Base-by-base conservation (phyloP, 176 grass and related monocot genomes). In the Cymbopogon citratus region DNA sequence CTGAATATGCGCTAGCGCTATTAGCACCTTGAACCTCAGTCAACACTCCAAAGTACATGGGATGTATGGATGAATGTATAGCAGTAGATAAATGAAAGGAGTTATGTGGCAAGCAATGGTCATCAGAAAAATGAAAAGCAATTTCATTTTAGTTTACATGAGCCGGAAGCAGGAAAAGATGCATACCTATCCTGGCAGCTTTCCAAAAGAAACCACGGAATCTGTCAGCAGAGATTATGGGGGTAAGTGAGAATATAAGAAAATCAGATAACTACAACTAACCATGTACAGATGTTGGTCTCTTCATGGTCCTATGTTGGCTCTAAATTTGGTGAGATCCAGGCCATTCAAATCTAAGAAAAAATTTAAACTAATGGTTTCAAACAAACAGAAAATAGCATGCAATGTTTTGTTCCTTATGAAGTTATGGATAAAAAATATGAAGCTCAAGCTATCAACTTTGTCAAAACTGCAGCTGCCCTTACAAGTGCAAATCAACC, bases 121-220 rank as follows among this genome's bases (percentile, higher is more conserved):
- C 33, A 67, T 67, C 31, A 21, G 15, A 44, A 78, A 62, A 43
- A 63, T 43, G 14, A 45, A 61, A 78, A 78, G 38, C 19, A 78
- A 0, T 25, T 51, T 49, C 44, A n/a, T 13, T 46, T 46, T 46
- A 46, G 24, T 26, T 26, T 45, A 46, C 23, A 24, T 71, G 41
- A 46, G 12, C 41, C 13, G 26, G 69, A 6, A 51, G 43, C 21
- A 41, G 36, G 48, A 34, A 16, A 64, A 48, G 23, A 80, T 76
- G 18, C 33, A 26, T 85, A 91, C 89, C 85, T 82, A 91, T 91
- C 81, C 89, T 88, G 11, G 89, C 89, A 38, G 89, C 89, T 81
- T 91, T 91, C 89, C 89, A 91, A 41, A 91, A 91, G 82, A 88
- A 91, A 66, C 89, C 89, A 51, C 85, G 85, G 62, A 88, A 91